These are phyloP conservation scores for Urostyla sp. DNA, from an alignment of 73 alveolate genomes.

Conservation along the genomic window DNA sequence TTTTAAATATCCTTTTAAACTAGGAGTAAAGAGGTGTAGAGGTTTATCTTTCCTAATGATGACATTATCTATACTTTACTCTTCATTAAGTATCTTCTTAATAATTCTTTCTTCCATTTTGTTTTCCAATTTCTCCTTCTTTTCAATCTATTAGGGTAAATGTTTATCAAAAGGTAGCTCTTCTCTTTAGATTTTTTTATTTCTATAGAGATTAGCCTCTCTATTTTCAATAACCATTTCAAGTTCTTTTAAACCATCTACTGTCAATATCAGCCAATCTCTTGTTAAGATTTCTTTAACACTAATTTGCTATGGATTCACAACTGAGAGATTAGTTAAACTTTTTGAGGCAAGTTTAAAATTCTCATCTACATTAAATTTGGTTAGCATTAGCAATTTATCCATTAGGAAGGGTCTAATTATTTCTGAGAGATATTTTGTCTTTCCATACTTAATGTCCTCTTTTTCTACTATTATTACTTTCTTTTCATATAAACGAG, in stretches of 20 bases:
- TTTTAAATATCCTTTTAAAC: slow-evolving; percentile 15
- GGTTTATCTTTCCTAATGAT: slow-evolving; percentile 36
- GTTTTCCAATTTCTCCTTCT: slow-evolving; percentile 13
- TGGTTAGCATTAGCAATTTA: slow-evolving; percentile 56
- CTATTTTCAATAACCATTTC: slow-evolving; percentile 59
- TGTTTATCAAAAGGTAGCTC: slow-evolving; percentile 42
- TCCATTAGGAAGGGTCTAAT: slow-evolving; percentile 47
- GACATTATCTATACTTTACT: neutral
- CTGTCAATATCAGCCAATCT: slow-evolving; percentile 67
- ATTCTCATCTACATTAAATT: slow-evolving; percentile 49
- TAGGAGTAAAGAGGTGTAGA: slow-evolving; percentile 4
- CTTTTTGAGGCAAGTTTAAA: slow-evolving; percentile 55
- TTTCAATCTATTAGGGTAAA: neutral
- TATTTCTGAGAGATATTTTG: slow-evolving; percentile 56
- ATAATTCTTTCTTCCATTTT: slow-evolving; percentile 37
- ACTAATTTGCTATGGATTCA: slow-evolving; percentile 54
- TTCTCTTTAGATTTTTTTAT: slow-evolving; percentile 46
- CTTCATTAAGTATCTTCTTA: slow-evolving; percentile 18
- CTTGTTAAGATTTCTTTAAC: slow-evolving; percentile 36
- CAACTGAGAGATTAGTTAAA: slow-evolving; percentile 21
- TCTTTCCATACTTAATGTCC: slow-evolving; percentile 55
- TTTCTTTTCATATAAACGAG: slow-evolving; percentile 65
- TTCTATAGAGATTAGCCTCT: slow-evolving; percentile 45
- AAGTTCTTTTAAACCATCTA: slow-evolving; percentile 54
- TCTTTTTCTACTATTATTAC: slow-evolving; percentile 63